These are phyloP conservation scores for Aspergillus saccharolyticus DNA, from an alignment of 495 filamentous ascomycete genomes.

Conservation along the genomic window DNA sequence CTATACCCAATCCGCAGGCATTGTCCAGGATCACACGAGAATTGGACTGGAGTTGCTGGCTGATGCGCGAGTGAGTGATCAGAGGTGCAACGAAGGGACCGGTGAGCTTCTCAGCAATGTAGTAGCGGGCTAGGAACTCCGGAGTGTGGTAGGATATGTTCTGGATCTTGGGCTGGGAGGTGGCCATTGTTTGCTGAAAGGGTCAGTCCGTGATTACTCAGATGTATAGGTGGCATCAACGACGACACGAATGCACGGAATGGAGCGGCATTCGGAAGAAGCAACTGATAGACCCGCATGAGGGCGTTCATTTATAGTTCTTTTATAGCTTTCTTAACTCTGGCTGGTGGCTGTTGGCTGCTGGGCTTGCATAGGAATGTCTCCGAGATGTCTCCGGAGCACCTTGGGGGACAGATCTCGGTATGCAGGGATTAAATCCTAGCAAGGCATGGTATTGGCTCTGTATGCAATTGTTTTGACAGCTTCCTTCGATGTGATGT, in stretches of 20 bases:
- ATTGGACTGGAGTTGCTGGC: slow-evolving; percentile 14
- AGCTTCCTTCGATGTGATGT: background rate
- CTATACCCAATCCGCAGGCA: slow-evolving; percentile 40
- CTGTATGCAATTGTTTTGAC: too few relatives aligned
- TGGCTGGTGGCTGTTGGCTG: background rate
- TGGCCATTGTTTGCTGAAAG: slow-evolving; percentile 10
- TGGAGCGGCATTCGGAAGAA: too few relatives aligned
- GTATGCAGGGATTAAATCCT: background rate
- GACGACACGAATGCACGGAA: too few relatives aligned
- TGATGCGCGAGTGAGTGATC: slow-evolving; percentile 27
- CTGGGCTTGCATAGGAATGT: slow-evolving; percentile 11
- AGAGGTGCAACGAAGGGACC: slow-evolving; percentile 26
- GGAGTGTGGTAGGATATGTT: background rate
- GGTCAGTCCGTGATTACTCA: background rate
- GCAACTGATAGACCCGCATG: too few relatives aligned
- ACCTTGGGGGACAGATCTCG: background rate
- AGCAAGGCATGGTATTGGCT: background rate
- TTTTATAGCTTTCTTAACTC: background rate
- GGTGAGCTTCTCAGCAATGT: slow-evolving; percentile 30
- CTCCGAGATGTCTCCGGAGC: slow-evolving; percentile 19
- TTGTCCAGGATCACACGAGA: slow-evolving; percentile 35
- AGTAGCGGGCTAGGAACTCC: slow-evolving; percentile 28
- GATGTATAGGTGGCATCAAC: background rate
- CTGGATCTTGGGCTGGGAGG: slow-evolving; percentile 23
- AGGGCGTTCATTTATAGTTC: background rate